Percentiles rank a stretch among this genome's conserved stretches.
Conservation (phyloP, 2,329 filamentous ascomycete species). For the Venturia pyrina region DNA sequence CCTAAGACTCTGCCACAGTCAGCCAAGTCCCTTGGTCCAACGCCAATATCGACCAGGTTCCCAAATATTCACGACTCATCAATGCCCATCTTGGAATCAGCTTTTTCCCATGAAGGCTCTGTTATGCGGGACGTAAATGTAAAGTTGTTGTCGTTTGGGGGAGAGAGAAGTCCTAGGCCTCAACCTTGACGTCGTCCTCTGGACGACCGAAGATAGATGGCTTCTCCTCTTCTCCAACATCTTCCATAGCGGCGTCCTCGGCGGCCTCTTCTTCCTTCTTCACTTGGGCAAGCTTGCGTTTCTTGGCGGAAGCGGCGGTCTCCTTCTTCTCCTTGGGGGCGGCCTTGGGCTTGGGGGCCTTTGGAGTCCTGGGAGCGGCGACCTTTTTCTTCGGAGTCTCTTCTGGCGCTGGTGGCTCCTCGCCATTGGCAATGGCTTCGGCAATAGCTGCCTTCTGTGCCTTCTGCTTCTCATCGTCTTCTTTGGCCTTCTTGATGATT, state of each 20-base stretch:
- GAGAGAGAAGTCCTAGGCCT: neutral
- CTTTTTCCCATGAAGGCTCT: neutral
- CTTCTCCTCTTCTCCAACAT: neutral
- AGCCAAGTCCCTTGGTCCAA: neutral
- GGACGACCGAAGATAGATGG: neutral
- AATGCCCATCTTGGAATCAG: neutral
- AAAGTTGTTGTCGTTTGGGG: neutral
- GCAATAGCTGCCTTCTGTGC: neutral
- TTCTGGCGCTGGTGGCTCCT: neutral
- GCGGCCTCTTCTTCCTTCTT: neutral
- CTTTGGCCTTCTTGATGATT: constrained; percentile 4
- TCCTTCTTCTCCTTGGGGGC: neutral
- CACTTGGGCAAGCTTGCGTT: neutral
- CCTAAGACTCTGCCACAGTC: neutral
- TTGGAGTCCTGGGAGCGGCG: neutral
- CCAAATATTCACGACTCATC: neutral
- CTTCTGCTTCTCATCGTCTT: constrained; percentile 1
- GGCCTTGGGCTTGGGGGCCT: neutral
- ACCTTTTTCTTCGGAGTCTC: neutral
- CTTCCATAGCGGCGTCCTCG: neutral
- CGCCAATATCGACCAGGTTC: neutral
- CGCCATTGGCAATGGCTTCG: neutral
- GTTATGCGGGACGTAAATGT: neutral
- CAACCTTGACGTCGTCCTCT: neutral
- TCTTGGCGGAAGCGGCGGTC: neutral